These are phyloP conservation scores for Angophora floribunda DNA, from an alignment of 345 rosid genomes.

Conservation along the genomic window DNA sequence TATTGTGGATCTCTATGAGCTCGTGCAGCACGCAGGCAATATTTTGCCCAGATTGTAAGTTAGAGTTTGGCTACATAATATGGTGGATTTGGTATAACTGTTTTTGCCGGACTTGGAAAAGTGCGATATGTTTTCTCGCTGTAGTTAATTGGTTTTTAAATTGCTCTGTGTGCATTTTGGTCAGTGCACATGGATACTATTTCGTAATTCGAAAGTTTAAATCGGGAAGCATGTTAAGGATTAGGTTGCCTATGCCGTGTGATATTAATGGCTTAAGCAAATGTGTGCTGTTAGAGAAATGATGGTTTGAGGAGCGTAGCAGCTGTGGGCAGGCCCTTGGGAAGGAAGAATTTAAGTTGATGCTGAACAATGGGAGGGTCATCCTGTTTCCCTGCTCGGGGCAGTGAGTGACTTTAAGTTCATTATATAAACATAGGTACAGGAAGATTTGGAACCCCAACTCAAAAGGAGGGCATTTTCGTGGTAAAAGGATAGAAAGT, in stretches of 20 bases:
- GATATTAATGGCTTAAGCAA: background rate
- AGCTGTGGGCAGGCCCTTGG: background rate
- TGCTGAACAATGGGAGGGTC: background rate
- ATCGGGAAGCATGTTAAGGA: background rate
- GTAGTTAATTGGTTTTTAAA: background rate
- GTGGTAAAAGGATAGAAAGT: background rate
- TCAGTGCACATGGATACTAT: background rate
- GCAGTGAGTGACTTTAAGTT: background rate
- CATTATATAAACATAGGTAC: background rate
- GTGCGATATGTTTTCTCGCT: background rate
- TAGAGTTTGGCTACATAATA: background rate
- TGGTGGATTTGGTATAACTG: background rate
- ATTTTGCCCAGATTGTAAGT: conserved; percentile 92
- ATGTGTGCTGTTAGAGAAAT: background rate
- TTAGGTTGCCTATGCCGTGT: background rate
- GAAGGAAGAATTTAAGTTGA: background rate
- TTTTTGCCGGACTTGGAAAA: background rate
- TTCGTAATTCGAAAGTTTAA: background rate
- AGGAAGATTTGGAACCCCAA: background rate
- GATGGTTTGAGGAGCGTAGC: background rate
- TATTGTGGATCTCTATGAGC: conserved; percentile 88
- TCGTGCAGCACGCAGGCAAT: conserved; percentile 98
- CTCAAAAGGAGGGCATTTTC: background rate
- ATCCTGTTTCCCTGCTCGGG: background rate
- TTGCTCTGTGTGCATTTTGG: background rate